Evolutionary conservation across 345 rosid genomes (phyloP).

Genomic region (Noccaea bulbosa): DNA sequence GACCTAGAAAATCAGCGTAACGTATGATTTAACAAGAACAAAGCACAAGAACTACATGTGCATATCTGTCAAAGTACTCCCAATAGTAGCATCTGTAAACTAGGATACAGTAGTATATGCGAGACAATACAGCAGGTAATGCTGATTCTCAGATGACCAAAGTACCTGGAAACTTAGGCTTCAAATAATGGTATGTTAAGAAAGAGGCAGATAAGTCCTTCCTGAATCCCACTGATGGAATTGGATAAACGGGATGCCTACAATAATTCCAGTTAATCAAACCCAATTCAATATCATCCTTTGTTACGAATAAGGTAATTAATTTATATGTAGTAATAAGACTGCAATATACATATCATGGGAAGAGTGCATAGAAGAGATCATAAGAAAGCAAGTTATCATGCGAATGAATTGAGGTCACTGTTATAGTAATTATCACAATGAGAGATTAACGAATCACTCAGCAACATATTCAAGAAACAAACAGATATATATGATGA

Average conservation of each 20-base stretch:
- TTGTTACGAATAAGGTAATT: background rate
- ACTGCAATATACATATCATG: background rate
- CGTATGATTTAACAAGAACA: conserved; percentile 13
- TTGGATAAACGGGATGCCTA: conserved; percentile 55
- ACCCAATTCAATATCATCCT: background rate
- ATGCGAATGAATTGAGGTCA: background rate
- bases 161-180: conserved; percentile 47
- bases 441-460: background rate
- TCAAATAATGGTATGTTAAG: conserved; percentile 53
- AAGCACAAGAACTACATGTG: background rate
- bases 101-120: background rate
- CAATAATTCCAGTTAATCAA: conserved; percentile 3
- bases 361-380: too few species aligned
- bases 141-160: conserved; percentile 7
- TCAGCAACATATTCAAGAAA: background rate
- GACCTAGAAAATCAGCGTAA: background rate
- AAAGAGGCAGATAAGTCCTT: conserved; percentile 51
- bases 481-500: background rate
- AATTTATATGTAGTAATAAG: background rate
- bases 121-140: conserved; percentile 2
- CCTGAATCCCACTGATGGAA: conserved; percentile 38
- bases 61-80: background rate
- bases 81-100: background rate
- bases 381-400: too few species aligned
- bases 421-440: background rate